These are phyloP conservation scores for Trametes sp. DNA, from an alignment of 1,284 basidiomycete genomes.

Conservation along the genomic window DNA sequence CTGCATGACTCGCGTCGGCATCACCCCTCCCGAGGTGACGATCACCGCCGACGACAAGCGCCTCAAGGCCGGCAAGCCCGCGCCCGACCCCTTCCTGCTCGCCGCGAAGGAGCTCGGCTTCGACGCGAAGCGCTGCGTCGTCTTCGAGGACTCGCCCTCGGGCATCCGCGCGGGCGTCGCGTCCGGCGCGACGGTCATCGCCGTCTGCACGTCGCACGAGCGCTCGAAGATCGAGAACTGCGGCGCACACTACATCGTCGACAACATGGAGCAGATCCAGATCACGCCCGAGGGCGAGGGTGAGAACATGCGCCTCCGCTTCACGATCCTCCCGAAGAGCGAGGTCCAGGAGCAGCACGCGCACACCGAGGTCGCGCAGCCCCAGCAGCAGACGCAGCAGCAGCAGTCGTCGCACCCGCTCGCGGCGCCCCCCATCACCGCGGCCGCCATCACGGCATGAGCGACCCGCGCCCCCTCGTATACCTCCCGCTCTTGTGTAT, in stretches of 20 bases:
- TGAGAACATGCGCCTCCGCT: slow-evolving; percentile 46
- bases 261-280: slow-evolving; percentile 63
- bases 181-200: slow-evolving; percentile 77
- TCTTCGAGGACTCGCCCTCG: slow-evolving; percentile 80
- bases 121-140: slow-evolving; percentile 63
- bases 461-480: neutral
- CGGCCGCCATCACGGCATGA: slow-evolving; percentile 16
- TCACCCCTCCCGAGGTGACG: slow-evolving; percentile 74
- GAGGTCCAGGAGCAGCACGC: neutral
- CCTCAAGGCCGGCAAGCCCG: slow-evolving; percentile 71
- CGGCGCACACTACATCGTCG: slow-evolving; percentile 73
- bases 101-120: slow-evolving; percentile 78
- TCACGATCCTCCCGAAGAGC: slow-evolving; percentile 38
- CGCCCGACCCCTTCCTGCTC: slow-evolving; percentile 79
- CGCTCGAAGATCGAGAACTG: slow-evolving; percentile 62
- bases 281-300: slow-evolving; percentile 52
- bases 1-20: slow-evolving; percentile 77
- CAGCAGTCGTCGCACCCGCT: slow-evolving; percentile 10
- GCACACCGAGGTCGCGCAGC: neutral
- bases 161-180: slow-evolving; percentile 80
- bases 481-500: neutral
- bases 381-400: neutral
- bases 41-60: slow-evolving; percentile 84
- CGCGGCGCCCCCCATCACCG: slow-evolving; percentile 19
- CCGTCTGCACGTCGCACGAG: slow-evolving; percentile 76